A percentile compares a stretch with the other conserved stretches of the same genome.
These are phyloP conservation scores for Dothistroma septosporum DNA, from an alignment of 2,329 filamentous ascomycete species.

Conservation along the genomic window DNA sequence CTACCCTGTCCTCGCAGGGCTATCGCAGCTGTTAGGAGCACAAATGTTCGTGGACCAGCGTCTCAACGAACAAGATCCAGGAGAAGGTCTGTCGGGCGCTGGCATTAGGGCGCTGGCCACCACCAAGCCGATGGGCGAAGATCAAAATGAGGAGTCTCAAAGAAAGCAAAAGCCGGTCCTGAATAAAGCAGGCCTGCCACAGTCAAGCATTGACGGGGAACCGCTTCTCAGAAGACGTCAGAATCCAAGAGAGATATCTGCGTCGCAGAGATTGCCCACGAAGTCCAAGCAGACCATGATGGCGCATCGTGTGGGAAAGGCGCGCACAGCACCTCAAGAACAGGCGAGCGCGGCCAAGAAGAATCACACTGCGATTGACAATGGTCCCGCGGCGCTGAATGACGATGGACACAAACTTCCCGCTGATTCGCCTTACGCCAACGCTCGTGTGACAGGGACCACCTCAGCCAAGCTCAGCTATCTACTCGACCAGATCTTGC, in stretches of 20 bases:
- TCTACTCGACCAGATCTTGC: conserved; percentile 66
- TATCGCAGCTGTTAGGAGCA: conserved; percentile 53
- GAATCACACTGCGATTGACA: neutral
- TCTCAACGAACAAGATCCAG: conserved; percentile 25
- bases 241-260: neutral
- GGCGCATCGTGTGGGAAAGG: neutral
- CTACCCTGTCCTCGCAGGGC: conserved; percentile 53
- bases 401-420: neutral
- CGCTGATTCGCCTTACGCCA: conserved; percentile 52
- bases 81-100: conserved; percentile 31
- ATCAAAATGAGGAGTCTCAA: neutral
- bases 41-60: conserved; percentile 51
- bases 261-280: neutral
- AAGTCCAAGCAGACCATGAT: neutral
- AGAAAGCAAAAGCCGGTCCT: conserved; percentile 13
- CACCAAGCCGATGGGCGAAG: neutral
- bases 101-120: conserved; percentile 30
- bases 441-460: conserved; percentile 68
- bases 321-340: neutral
- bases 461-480: conserved; percentile 85
- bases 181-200: conserved; percentile 39
- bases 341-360: neutral
- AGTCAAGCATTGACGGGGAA: conserved; percentile 38
- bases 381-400: neutral
- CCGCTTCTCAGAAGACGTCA: conserved; percentile 31